Base-by-base conservation (phyloP, 2,329 filamentous ascomycete genomes). In the Cordyceps pruinosa region DNA sequence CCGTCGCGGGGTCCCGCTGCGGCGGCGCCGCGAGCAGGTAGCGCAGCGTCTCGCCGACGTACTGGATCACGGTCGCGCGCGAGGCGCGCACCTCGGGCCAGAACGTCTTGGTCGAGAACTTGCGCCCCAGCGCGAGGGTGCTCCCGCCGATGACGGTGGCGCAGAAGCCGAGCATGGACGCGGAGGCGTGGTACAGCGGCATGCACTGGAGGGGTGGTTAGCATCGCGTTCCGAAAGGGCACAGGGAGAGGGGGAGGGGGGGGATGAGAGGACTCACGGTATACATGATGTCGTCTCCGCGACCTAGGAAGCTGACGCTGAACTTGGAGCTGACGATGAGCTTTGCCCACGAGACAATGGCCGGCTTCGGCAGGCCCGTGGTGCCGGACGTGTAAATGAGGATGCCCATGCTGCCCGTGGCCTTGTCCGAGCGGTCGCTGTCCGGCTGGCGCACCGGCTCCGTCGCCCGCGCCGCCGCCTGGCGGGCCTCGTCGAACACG, bases 341-440 rank as follows among this genome's bases (percentile, higher is more conserved):
- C 67, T 91, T 91, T 21, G 73, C 75, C 86, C 86, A 90, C n/a
- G 84, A 83, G 2, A 91, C 81, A 49, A 91, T 84, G 12, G 88
- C 88, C 0, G 87, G 82, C 66, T 95, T 95, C 8, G 90, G 90
- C 61, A 95, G 73, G 1, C 90, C 90, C 0, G 90, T 95, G 0
- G 90, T 95, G 21, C 90, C 90, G 26, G 87, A 90, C 0, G 90
- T 95, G 69, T 89, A 95, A 62, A 96, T 92, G 61, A 96, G 79
- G 45, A 87, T 78, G 2, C 82, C 86, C 74, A 90, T 83, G 58
- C 84, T 80, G 6, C 77, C 72, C 5, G 74, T 70, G 57, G 78
- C 69, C n/a, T 89, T 85, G 32, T 82, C 78, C 47, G 73, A 71
- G 59, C 85, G 78, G 45, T 77, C 71, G 47, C 77, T 70, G 69